These are phyloP conservation scores for Amyloporia xantha DNA, from an alignment of 768 basidiomycete species.

Conservation along the genomic window DNA sequence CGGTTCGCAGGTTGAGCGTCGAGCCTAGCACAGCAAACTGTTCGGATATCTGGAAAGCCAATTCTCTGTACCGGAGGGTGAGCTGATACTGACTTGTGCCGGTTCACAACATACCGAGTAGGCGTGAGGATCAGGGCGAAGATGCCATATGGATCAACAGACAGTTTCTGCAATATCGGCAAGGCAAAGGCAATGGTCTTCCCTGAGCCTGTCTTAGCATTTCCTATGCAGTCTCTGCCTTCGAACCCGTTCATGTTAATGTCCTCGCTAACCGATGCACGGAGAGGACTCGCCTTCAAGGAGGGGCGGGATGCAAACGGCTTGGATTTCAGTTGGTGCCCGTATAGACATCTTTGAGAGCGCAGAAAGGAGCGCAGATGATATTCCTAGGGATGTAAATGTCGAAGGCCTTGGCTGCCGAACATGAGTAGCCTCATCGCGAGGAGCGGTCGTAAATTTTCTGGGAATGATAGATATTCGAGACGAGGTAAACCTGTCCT, in stretches of 20 bases:
- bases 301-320: slow-evolving; percentile 84
- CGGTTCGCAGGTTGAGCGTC: slow-evolving; percentile 73
- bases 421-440: neutral
- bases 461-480: slow-evolving; percentile 18
- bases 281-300: slow-evolving; percentile 51
- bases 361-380: slow-evolving; percentile 50
- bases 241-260: slow-evolving; percentile 16
- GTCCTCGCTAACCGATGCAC: neutral
- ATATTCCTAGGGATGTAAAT: slow-evolving; percentile 57
- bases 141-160: slow-evolving; percentile 88
- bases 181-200: slow-evolving; percentile 97
- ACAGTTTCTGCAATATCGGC: slow-evolving; percentile 86
- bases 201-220: slow-evolving; percentile 96
- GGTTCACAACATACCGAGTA: slow-evolving; percentile 59
- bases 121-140: slow-evolving; percentile 92
- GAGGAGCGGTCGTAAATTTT: neutral
- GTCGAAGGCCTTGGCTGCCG: slow-evolving; percentile 17
- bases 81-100: neutral
- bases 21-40: slow-evolving; percentile 90
- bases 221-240: slow-evolving; percentile 96
- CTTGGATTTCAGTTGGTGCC: slow-evolving; percentile 81
- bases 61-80: slow-evolving; percentile 51
- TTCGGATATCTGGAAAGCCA: slow-evolving; percentile 96
- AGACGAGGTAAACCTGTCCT: slow-evolving; percentile 13
- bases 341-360: slow-evolving; percentile 80